A percentile compares a stretch with the other conserved stretches of the same genome.
These are phyloP conservation scores for Wallacemonas collosoma DNA, from an alignment of 208 protist genomes.

Conservation along the genomic window DNA sequence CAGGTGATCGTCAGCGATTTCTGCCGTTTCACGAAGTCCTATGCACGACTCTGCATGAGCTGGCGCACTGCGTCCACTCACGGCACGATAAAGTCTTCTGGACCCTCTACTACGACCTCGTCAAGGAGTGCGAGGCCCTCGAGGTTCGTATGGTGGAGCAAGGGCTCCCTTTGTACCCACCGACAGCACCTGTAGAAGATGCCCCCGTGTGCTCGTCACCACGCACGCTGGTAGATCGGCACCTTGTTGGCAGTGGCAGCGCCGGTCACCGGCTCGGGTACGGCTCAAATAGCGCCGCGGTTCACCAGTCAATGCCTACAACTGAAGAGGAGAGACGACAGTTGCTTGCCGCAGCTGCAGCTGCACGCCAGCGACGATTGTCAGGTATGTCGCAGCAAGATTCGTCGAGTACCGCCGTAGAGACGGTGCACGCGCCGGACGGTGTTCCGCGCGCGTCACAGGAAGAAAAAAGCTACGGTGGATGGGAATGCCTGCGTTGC, in stretches of 20 bases:
- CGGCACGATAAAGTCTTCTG: constrained; percentile 77
- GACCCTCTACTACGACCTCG: constrained; percentile 74
- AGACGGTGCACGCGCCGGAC: constrained; percentile 10
- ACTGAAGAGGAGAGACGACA: constrained; percentile 23
- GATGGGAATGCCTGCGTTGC: constrained; percentile 37
- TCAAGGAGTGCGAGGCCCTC: constrained; percentile 71
- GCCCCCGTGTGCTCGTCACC: background rate
- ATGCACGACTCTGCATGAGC: constrained; percentile 88
- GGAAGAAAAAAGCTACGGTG: background rate
- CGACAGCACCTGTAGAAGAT: background rate
- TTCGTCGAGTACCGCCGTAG: too few relatives aligned
- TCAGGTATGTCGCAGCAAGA: too few relatives aligned
- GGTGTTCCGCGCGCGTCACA: constrained; percentile 3
- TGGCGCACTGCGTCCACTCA: constrained; percentile 74
- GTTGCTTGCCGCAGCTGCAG: constrained; percentile 20
- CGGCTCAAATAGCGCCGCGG: background rate
- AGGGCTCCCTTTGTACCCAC: constrained; percentile 45
- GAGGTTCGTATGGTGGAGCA: constrained; percentile 47
- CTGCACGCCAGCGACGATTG: background rate
- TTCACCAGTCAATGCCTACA: background rate
- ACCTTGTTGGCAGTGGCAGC: background rate
- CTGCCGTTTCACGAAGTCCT: constrained; percentile 86
- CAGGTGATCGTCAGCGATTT: constrained; percentile 66
- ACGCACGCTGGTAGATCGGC: background rate
- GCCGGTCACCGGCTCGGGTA: background rate